Evolutionary conservation across 2,329 filamentous ascomycete genomes (phyloP).

Genomic region (Ophiocordyceps australis): DNA sequence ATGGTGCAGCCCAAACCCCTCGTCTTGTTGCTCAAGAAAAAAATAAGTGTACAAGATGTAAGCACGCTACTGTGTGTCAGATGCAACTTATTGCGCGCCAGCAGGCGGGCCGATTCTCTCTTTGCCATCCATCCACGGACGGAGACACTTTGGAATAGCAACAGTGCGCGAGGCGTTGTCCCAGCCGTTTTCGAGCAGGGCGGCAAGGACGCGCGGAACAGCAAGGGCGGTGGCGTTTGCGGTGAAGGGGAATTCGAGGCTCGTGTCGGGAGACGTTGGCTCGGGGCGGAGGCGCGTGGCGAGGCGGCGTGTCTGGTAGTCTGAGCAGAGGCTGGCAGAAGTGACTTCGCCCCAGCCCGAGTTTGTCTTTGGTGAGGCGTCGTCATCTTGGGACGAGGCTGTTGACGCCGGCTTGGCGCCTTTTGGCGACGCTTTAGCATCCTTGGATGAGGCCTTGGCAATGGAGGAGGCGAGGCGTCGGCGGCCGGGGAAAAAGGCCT

Average conservation of each 20-base stretch:
- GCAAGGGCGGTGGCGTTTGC: constrained; percentile 89
- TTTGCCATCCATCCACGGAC: constrained; percentile 68
- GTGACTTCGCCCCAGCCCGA: constrained; percentile 95
- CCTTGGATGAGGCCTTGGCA: too few species aligned
- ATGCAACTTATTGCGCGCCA: too few species aligned
- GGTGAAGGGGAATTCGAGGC: constrained; percentile 64
- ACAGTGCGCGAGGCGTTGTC: constrained; percentile 51
- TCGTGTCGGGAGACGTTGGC: constrained; percentile 26
- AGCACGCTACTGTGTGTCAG: too few species aligned
- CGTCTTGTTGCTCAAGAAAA: too few species aligned
- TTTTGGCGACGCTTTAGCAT: too few species aligned
- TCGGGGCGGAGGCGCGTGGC: constrained; percentile 52
- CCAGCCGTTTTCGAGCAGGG: constrained; percentile 83
- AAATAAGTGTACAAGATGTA: too few species aligned
- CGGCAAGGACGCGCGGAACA: constrained; percentile 75
- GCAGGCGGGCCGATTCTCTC: constrained; percentile 46
- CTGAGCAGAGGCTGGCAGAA: constrained; percentile 76
- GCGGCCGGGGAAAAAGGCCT: constrained; percentile 81
- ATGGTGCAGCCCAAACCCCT: too few species aligned
- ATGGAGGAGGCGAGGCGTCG: constrained; percentile 23
- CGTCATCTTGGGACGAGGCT: too few species aligned
- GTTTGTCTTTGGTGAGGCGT: too few species aligned
- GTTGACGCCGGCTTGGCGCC: too few species aligned
- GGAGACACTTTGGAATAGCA: constrained; percentile 58
- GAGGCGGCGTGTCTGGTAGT: constrained; percentile 78